These are phyloP conservation scores for Decorospora gaudefroyi DNA, from an alignment of 2,329 filamentous ascomycete species.

Conservation along the genomic window DNA sequence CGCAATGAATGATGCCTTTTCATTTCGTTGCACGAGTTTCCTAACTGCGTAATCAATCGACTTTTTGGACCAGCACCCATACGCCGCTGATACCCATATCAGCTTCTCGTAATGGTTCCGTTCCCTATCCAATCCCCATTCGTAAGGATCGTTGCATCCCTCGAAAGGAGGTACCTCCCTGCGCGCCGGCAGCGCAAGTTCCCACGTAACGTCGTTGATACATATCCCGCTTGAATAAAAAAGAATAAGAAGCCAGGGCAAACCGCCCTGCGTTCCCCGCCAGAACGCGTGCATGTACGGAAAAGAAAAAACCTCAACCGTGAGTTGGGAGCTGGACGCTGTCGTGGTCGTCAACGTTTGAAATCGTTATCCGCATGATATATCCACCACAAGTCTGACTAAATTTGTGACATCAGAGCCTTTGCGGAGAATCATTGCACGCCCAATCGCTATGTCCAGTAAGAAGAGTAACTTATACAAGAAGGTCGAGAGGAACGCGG, in stretches of 20 bases:
- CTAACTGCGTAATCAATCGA: background rate
- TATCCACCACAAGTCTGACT: too few relatives aligned
- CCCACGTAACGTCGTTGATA: background rate
- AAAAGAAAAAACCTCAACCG: background rate
- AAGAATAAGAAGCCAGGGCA: background rate
- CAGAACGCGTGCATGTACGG: background rate
- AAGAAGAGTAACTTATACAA: slow-evolving; percentile 10
- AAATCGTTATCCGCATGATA: too few relatives aligned
- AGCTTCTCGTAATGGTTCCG: background rate
- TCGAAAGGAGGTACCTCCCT: too few relatives aligned
- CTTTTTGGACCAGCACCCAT: background rate
- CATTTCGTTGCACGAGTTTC: too few relatives aligned
- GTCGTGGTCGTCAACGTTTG: too few relatives aligned
- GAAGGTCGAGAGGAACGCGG: background rate
- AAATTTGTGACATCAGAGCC: too few relatives aligned
- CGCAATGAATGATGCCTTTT: too few relatives aligned
- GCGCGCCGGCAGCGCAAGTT: too few relatives aligned
- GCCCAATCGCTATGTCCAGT: too few relatives aligned
- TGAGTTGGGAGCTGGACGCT: too few relatives aligned
- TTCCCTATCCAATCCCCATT: background rate
- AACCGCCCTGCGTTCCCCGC: background rate
- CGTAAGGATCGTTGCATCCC: background rate
- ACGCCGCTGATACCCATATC: background rate
- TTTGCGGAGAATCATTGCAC: too few relatives aligned
- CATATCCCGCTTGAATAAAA: background rate